Percentiles rank a stretch among this genome's conserved stretches.
Conservation (phyloP, 1,284 basidiomycete genomes). For the Waitea zeae region DNA sequence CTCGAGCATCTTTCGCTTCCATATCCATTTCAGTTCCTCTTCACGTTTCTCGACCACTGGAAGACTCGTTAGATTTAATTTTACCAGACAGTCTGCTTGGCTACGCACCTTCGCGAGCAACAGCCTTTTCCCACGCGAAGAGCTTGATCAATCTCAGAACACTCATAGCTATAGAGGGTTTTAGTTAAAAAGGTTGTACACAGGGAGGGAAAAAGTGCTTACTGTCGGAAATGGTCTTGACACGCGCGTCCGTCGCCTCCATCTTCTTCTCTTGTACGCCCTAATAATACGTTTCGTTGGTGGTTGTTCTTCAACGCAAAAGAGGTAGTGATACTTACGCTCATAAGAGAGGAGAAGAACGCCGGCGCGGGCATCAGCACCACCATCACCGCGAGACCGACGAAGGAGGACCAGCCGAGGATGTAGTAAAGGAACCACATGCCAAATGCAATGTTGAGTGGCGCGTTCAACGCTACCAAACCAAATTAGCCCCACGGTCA, state of each 20-base stretch:
- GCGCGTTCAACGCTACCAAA: not conserved
- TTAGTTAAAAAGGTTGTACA: slow-evolving; percentile 1
- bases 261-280: slow-evolving; percentile 14
- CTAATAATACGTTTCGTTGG: too few relatives aligned
- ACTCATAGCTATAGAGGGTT: slow-evolving; percentile 15
- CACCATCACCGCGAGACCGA: slow-evolving; percentile 35
- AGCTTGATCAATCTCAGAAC: slow-evolving; percentile 37
- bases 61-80: too few relatives aligned
- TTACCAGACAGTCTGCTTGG: too few relatives aligned
- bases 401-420: slow-evolving; percentile 15
- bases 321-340: too few relatives aligned
- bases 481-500: too few relatives aligned
- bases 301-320: too few relatives aligned
- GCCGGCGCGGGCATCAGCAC: slow-evolving; percentile 33
- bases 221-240: slow-evolving; percentile 31
- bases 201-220: slow-evolving; percentile 8
- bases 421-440: not conserved
- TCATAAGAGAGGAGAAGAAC: too few relatives aligned
- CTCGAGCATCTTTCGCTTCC: slow-evolving; percentile 21
- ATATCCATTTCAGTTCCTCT: slow-evolving; percentile 32
- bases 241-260: slow-evolving; percentile 26
- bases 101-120: too few relatives aligned
- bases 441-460: not conserved
- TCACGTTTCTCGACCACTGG: slow-evolving; percentile 34
- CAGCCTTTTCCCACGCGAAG: slow-evolving; percentile 51